These are phyloP conservation scores for Aspergillus coremiiformis DNA, from an alignment of 495 filamentous ascomycete genomes.

Conservation along the genomic window DNA sequence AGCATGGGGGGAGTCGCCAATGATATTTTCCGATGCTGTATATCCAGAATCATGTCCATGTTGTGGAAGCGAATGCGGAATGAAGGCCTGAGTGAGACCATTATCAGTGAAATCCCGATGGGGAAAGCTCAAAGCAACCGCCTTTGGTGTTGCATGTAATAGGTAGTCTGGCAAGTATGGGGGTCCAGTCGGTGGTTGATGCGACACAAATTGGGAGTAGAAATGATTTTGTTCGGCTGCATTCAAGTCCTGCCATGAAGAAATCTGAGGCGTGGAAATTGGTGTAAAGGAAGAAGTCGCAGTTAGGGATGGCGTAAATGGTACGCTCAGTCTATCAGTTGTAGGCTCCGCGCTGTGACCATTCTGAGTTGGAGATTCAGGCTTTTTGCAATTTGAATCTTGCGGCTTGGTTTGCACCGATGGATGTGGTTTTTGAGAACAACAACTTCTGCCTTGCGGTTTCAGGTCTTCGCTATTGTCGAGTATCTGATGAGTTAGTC, in stretches of 20 bases:
- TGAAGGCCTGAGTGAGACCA: slow-evolving; percentile 13
- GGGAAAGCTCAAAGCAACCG: slow-evolving; percentile 7
- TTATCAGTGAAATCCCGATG: slow-evolving; percentile 9
- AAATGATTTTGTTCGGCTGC: slow-evolving; percentile 8
- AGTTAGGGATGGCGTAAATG: slow-evolving; percentile 7
- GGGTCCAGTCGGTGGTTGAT: slow-evolving; percentile 6
- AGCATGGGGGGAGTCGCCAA: slow-evolving; percentile 33
- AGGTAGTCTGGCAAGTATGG: slow-evolving; percentile 14
- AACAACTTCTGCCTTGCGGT: slow-evolving; percentile 20
- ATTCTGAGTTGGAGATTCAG: slow-evolving; percentile 5
- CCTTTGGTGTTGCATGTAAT: slow-evolving; percentile 5
- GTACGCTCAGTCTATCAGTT: background rate
- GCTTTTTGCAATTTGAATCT: slow-evolving; percentile 29
- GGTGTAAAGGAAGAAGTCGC: slow-evolving; percentile 14
- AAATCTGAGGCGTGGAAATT: slow-evolving; percentile 12
- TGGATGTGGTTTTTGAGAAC: slow-evolving; percentile 22
- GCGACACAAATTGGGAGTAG: slow-evolving; percentile 15
- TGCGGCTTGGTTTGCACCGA: slow-evolving; percentile 8
- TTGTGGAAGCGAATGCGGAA: slow-evolving; percentile 10
- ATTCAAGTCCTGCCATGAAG: slow-evolving; percentile 22
- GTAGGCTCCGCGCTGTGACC: background rate
- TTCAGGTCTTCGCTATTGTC: background rate
- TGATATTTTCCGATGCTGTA: slow-evolving; percentile 2
- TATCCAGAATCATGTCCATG: slow-evolving; percentile 10
- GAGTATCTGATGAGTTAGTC: background rate